Percentiles rank a stretch among this genome's conserved stretches.
Conservation (phyloP, 371 early-diverging fungal species). For the Pancytospora epiphaga region DNA sequence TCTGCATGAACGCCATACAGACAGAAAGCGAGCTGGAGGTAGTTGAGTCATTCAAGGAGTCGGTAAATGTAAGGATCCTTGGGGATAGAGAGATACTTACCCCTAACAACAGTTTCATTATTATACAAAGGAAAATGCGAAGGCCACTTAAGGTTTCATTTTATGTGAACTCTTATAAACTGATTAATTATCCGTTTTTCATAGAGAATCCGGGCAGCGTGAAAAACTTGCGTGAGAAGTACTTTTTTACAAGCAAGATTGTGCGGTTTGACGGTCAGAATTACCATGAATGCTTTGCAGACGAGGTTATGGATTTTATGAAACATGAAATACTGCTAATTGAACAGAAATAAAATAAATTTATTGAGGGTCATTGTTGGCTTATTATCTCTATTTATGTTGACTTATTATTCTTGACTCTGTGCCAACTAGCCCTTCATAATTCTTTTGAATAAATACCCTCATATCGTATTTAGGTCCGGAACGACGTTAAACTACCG, state of each 20-base stretch:
- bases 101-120: neutral
- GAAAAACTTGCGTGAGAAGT: constrained; percentile 6
- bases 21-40: neutral
- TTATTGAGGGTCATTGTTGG: neutral
- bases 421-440: too few relatives aligned
- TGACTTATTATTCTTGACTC: too few relatives aligned
- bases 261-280: neutral
- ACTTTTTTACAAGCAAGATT: constrained; percentile 14
- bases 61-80: constrained; percentile 1
- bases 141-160: constrained; percentile 20
- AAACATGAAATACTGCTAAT: constrained; percentile 12
- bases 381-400: too few relatives aligned
- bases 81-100: neutral
- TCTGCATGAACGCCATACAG: constrained; percentile 10
- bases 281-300: constrained; percentile 2
- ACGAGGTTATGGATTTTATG: constrained; percentile 8
- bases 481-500: too few relatives aligned
- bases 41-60: constrained; percentile 1
- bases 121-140: neutral
- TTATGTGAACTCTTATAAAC: neutral
- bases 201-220: constrained; percentile 17
- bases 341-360: constrained; percentile 1
- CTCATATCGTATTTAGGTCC: too few relatives aligned
- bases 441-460: too few relatives aligned
- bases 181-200: constrained; percentile 23